Conservation (phyloP, 306 rosid species). For the Cucumis melo region DNA sequence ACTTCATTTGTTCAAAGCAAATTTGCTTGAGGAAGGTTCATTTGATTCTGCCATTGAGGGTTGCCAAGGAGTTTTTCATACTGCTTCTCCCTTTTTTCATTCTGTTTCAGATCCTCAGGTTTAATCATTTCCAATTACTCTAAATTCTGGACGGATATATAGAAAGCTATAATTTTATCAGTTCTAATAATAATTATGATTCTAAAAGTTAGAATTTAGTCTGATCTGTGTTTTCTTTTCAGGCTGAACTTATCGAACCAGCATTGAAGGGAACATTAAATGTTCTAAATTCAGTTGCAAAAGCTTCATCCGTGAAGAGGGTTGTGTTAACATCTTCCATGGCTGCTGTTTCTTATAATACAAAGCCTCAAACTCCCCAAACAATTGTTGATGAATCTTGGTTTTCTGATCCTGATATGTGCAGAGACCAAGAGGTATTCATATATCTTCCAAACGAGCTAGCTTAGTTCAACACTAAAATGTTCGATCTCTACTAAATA, state of each 20-base stretch:
- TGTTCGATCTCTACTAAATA: too few relatives aligned
- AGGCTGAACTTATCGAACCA: constrained; percentile 41
- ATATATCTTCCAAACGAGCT: neutral
- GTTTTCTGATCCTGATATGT: constrained; percentile 25
- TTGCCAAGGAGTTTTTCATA: constrained; percentile 22
- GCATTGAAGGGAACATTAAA: constrained; percentile 47
- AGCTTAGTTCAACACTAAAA: too few relatives aligned
- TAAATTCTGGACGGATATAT: too few relatives aligned
- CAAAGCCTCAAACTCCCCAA: constrained; percentile 25
- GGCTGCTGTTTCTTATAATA: constrained; percentile 25
- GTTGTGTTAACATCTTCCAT: constrained; percentile 39
- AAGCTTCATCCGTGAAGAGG: constrained; percentile 24
- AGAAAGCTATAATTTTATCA: too few relatives aligned
- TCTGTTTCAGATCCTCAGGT: constrained; percentile 13
- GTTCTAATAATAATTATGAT: too few relatives aligned
- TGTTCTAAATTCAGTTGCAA: constrained; percentile 27
- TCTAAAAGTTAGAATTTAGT: too few relatives aligned
- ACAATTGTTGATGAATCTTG: constrained; percentile 39
- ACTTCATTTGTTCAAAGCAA: constrained; percentile 20
- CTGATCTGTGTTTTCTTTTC: neutral
- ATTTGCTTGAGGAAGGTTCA: constrained; percentile 14
- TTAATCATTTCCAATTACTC: too few relatives aligned
- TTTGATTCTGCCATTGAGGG: constrained; percentile 19
- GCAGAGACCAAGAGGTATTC: constrained; percentile 22
- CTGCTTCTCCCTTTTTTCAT: constrained; percentile 16